Conservation (phyloP, 2,329 filamentous ascomycete genomes). For the Knufia petricola region DNA sequence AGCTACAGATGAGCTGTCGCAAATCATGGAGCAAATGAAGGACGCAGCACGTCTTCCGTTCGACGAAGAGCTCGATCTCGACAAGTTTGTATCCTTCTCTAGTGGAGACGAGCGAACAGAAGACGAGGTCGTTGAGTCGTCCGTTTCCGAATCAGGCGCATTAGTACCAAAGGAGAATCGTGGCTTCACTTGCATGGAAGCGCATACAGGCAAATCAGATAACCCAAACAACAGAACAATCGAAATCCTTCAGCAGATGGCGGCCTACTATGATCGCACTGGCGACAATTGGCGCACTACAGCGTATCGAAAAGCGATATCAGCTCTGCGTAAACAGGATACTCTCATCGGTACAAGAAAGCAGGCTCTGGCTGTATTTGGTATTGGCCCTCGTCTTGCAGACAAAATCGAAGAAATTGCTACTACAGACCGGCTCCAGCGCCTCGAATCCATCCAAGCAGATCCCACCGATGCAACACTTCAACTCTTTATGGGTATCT, state of each 20-base stretch:
- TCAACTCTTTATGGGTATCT: conserved; percentile 64
- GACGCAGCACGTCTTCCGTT: not conserved
- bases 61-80: conserved; percentile 33
- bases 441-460: conserved; percentile 59
- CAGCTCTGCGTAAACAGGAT: conserved; percentile 58
- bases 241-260: conserved; percentile 67
- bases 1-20: conserved; percentile 48
- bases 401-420: conserved; percentile 86
- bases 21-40: conserved; percentile 54
- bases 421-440: conserved; percentile 58
- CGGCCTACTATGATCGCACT: conserved; percentile 59
- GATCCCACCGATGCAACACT: conserved; percentile 59
- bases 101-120: conserved; percentile 9
- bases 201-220: conserved; percentile 36
- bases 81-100: conserved; percentile 39
- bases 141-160: not conserved
- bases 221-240: conserved; percentile 72
- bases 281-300: conserved; percentile 66
- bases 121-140: not conserved
- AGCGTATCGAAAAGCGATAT: conserved; percentile 69
- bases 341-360: conserved; percentile 56
- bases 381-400: conserved; percentile 64
- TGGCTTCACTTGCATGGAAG: conserved; percentile 52
- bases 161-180: conserved; percentile 23
- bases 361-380: conserved; percentile 58